Evolutionary conservation across 1,284 basidiomycete species (phyloP).

Genomic region (Boletus sp.): DNA sequence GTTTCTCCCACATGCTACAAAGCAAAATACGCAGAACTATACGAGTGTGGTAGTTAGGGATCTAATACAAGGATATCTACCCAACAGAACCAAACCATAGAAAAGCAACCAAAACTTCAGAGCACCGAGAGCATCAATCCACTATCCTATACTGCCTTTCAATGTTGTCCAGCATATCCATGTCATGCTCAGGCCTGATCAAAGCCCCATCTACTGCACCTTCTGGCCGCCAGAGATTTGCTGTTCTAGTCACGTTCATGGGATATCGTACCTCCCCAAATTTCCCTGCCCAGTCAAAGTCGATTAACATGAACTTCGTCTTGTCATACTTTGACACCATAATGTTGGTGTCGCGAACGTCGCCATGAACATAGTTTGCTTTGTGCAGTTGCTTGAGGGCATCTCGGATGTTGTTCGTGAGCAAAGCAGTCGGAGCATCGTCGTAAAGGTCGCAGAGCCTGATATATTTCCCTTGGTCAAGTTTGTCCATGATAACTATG

Average conservation of each 20-base stretch:
- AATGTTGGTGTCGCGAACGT: not conserved
- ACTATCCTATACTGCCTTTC: not conserved
- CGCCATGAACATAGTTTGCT: not conserved
- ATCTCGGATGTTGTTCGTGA: no score
- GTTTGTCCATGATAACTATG: conserved; percentile 1
- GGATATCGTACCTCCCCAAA: not conserved
- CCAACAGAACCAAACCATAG: no score
- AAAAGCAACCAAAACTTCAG: no score
- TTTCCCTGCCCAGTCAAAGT: conserved; percentile 2
- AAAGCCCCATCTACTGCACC: not conserved
- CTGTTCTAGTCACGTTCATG: not conserved
- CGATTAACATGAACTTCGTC: not conserved
- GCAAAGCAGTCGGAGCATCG: not conserved
- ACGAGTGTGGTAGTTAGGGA: no score
- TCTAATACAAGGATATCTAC: no score
- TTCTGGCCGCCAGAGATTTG: not conserved
- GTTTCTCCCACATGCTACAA: no score
- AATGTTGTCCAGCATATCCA: not conserved
- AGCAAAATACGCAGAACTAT: no score
- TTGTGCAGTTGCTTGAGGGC: not conserved
- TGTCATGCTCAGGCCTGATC: not conserved
- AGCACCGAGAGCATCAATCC: no score
- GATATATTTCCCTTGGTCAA: not conserved
- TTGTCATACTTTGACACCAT: not conserved
- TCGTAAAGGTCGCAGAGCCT: not conserved